Conservation (phyloP, 768 basidiomycete genomes). For the Termitomyces sp. region DNA sequence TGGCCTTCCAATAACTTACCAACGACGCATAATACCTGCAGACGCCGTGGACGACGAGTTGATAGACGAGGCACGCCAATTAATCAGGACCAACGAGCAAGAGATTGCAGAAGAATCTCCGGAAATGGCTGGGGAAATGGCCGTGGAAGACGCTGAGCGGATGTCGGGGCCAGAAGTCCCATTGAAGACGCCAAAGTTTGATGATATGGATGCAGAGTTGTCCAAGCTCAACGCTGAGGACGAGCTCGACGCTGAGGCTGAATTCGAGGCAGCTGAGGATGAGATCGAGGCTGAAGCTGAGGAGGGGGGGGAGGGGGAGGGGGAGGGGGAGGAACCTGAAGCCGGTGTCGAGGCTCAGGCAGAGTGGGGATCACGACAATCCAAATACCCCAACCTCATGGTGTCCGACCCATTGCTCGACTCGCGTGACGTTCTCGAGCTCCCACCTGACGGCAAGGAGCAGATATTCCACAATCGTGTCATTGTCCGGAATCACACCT, state of each 20-base stretch:
- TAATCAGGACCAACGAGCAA: neutral
- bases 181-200: neutral
- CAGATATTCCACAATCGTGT: conserved; percentile 56
- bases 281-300: neutral
- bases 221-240: too few relatives aligned
- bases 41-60: neutral
- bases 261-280: too few relatives aligned
- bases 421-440: conserved; percentile 45
- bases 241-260: neutral
- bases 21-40: neutral
- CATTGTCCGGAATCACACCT: conserved; percentile 65
- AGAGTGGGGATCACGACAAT: neutral
- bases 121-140: conserved; percentile 4
- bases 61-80: neutral
- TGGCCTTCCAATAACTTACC: neutral
- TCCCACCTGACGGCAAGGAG: conserved; percentile 43
- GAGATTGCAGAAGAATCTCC: neutral
- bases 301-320: too few relatives aligned
- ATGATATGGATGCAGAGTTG: too few relatives aligned
- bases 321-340: neutral
- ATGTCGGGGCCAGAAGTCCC: too few relatives aligned
- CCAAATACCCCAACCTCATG: conserved; percentile 56
- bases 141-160: neutral
- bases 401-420: conserved; percentile 56
- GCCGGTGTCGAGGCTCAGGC: neutral